Evolutionary conservation across 2,329 filamentous ascomycete genomes (phyloP), one percentile per base, ranked within the genome.

Genomic region (Tolypocladium sp.): DNA sequence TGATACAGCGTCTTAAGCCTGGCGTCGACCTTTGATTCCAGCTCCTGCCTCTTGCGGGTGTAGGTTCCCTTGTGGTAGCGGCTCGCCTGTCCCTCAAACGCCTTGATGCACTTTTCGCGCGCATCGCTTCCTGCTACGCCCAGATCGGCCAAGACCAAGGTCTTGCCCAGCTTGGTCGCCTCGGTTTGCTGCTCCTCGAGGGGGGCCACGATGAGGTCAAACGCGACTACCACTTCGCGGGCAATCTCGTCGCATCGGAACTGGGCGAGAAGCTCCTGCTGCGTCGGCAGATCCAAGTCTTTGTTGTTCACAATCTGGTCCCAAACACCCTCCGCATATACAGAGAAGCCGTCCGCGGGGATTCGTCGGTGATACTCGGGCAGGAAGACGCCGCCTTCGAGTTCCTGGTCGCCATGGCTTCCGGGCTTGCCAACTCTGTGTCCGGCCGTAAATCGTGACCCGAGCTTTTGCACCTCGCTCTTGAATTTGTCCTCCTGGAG

Each of bases 291-390:
- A 74, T 99, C 94, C 58, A 99, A 81, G 69, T 99, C 94, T 75
- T 99, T 99, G 81, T 99, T 99, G 79, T 93, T 90, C 67, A 96
- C 92, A 70, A 99, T 99, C 75, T 97, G 93, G 68, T 97, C 92
- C 94, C 94, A 99, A 52, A 99, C 86, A 46, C 92, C 91, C 71
- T 94, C 87, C 0, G 94, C 92, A 68, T 99, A 99, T 61, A 92
- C 82, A 0, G 93, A 90, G 70, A 97, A 94, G n/a, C 94, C 94
- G 73, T 99, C 94, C 12, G 94, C 94, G 13, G 94, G 94, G 63
- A 99, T 99, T 59, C 94, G 84, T 62, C 94, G 84, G 76, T 99
- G 94, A 72, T 99, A 99, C 68, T 97, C 92, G 27, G 94, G 88
- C 51, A 97, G 77, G 71, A 99, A 94, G 5, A 99, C 83, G 5